Evolutionary conservation across 2,329 filamentous ascomycete species (phyloP).

Genomic region (Aspergillus aculeatinus): DNA sequence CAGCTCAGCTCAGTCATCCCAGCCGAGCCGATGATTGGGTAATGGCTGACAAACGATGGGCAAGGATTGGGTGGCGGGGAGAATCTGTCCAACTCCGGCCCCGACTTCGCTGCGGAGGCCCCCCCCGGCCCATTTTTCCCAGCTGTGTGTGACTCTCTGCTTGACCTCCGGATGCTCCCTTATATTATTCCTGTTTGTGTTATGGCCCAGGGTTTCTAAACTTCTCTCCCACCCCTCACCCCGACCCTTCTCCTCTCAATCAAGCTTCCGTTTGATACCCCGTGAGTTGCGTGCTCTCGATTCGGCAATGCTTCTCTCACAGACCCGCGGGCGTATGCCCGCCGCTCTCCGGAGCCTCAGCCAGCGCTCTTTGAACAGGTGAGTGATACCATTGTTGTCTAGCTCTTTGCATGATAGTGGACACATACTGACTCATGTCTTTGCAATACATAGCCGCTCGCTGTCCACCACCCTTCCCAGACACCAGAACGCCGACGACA

Average conservation of each 20-base stretch:
- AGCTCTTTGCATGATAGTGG: constrained; percentile 2
- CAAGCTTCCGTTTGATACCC: not conserved
- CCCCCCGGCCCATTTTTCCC: constrained; percentile 6
- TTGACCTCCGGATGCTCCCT: not conserved
- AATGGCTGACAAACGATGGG: constrained; percentile 3
- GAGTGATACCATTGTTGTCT: constrained; percentile 4
- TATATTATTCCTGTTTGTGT: not conserved
- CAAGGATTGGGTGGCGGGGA: constrained; percentile 6
- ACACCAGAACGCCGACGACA: constrained; percentile 44
- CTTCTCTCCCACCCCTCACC: not conserved
- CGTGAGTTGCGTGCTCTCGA: constrained; percentile 3
- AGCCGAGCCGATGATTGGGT: not conserved
- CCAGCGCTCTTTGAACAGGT: constrained; percentile 12
- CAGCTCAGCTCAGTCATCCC: not conserved
- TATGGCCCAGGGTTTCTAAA: not conserved
- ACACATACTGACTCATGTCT: not conserved
- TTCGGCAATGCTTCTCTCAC: constrained; percentile 16
- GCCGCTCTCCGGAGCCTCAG: constrained; percentile 28
- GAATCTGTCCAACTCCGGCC: constrained; percentile 7
- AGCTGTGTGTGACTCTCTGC: constrained; percentile 5
- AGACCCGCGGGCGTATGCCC: constrained; percentile 27
- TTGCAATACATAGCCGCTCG: constrained; percentile 27
- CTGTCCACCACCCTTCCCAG: constrained; percentile 49
- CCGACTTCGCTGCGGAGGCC: constrained; percentile 9
- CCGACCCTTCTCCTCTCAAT: not conserved